Percentiles rank a stretch among this genome's conserved stretches.
Evolutionary conservation across 495 filamentous ascomycete species (phyloP).

Genomic region (Aspergillus biplanus): DNA sequence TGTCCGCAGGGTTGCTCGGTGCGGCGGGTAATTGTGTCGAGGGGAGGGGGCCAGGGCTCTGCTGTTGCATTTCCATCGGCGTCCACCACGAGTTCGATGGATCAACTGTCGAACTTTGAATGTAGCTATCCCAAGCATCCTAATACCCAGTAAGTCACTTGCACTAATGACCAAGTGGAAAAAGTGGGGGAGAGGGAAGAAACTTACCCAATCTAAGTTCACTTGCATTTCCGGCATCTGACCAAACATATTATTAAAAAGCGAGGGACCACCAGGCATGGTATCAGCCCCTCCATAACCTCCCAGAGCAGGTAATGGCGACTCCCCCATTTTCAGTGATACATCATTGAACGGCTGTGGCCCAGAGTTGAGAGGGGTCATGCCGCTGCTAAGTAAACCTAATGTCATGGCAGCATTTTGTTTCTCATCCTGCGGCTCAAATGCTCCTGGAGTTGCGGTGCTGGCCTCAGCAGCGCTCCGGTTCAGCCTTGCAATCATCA

Average conservation of each 20-base stretch:
- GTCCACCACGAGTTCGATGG: constrained; percentile 52
- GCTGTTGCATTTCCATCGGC: constrained; percentile 41
- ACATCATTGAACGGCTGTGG: constrained; percentile 37
- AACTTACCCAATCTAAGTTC: constrained; percentile 80
- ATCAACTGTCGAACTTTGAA: constrained; percentile 55
- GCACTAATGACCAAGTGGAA: background rate
- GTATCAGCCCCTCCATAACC: constrained; percentile 43
- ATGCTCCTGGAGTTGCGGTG: constrained; percentile 25
- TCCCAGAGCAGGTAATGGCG: constrained; percentile 33
- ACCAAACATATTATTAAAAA: constrained; percentile 59
- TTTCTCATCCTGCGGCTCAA: constrained; percentile 50
- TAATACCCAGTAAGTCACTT: constrained; percentile 30
- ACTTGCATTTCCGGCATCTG: constrained; percentile 63
- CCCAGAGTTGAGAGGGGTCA: constrained; percentile 61
- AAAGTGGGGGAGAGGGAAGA: background rate
- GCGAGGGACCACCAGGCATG: constrained; percentile 48
- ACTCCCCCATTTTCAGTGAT: constrained; percentile 37
- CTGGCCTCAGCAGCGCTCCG: constrained; percentile 35
- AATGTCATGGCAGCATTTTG: constrained; percentile 78
- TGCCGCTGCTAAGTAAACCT: constrained; percentile 73
- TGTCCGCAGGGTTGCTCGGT: constrained; percentile 20
- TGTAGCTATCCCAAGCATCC: constrained; percentile 62
- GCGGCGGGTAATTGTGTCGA: constrained; percentile 20
- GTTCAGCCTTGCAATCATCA: constrained; percentile 79
- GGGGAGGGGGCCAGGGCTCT: constrained; percentile 22